A percentile compares a stretch with the other conserved stretches of the same genome.
Evolutionary conservation across 148 eudicot species (phyloP).

Genomic region (Chenopodium album): DNA sequence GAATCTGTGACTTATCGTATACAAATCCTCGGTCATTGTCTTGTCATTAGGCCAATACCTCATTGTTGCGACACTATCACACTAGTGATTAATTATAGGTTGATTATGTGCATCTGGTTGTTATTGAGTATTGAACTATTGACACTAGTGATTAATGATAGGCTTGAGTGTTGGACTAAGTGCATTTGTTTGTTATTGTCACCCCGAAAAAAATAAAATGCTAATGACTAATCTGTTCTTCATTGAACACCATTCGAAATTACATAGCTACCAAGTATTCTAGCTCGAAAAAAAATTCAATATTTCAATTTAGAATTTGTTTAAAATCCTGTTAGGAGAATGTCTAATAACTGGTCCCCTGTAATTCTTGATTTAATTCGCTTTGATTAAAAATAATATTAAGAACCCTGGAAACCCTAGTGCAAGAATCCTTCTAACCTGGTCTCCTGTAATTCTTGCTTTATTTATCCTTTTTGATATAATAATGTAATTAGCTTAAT

Average conservation of each 20-base stretch:
- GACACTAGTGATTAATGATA: neutral
- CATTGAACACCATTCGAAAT: too few species aligned
- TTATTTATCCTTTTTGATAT: neutral
- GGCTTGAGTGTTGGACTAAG: neutral
- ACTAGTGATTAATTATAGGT: constrained; percentile 2
- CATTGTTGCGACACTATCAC: too few species aligned
- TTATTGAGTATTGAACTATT: neutral
- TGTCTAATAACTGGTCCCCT: constrained; percentile 16
- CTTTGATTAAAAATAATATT: neutral
- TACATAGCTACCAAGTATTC: too few species aligned
- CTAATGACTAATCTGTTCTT: too few species aligned
- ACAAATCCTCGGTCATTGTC: too few species aligned
- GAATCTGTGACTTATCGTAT: too few species aligned
- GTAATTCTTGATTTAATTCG: constrained; percentile 1
- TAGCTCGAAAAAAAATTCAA: too few species aligned
- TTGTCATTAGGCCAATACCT: too few species aligned
- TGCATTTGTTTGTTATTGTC: neutral
- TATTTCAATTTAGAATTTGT: neutral
- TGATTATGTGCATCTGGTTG: neutral
- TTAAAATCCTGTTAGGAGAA: neutral
- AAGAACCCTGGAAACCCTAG: too few species aligned
- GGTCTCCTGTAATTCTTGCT: neutral
- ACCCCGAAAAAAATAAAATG: too few species aligned
- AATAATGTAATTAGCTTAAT: constrained; percentile 7
- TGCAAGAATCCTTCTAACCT: neutral